Evolutionary conservation across 2,329 filamentous ascomycete species (phyloP).

Genomic region (Curvularia lunata): DNA sequence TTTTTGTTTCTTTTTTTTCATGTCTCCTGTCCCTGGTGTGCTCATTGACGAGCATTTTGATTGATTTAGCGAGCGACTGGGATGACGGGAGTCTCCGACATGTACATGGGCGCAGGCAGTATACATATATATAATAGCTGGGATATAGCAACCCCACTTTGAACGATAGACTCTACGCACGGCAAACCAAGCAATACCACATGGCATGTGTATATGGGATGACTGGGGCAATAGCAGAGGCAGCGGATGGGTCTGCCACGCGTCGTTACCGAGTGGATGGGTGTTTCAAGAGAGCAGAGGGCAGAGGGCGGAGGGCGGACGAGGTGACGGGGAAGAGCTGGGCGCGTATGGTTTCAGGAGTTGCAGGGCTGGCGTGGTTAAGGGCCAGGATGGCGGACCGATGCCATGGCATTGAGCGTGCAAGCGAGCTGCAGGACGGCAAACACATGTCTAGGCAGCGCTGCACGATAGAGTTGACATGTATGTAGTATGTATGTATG

Average conservation of each 20-base stretch:
- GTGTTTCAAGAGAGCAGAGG: background rate
- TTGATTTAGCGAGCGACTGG: conserved; percentile 20
- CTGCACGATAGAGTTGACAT: conserved; percentile 9
- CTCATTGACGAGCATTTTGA: conserved; percentile 14
- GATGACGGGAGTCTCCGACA: conserved; percentile 9
- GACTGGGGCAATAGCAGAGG: background rate
- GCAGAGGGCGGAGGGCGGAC: too few species aligned
- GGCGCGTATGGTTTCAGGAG: conserved; percentile 14
- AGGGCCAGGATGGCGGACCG: conserved; percentile 19
- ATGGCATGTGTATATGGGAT: background rate
- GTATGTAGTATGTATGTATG: background rate
- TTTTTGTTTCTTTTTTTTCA: background rate
- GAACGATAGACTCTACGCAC: conserved; percentile 8
- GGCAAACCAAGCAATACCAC: background rate
- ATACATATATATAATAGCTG: conserved; percentile 28
- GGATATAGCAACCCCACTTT: conserved; percentile 22
- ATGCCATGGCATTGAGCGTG: conserved; percentile 14
- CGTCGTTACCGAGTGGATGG: conserved; percentile 21
- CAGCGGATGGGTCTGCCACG: too few species aligned
- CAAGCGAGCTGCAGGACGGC: conserved; percentile 18
- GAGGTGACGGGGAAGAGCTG: conserved; percentile 3
- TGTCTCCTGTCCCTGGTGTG: conserved; percentile 3
- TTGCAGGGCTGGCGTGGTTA: conserved; percentile 5
- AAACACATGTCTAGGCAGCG: conserved; percentile 2
- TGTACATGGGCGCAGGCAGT: conserved; percentile 20